Conservation (phyloP, 2,329 filamentous ascomycete genomes). For the Colletotrichum shisoi region DNA sequence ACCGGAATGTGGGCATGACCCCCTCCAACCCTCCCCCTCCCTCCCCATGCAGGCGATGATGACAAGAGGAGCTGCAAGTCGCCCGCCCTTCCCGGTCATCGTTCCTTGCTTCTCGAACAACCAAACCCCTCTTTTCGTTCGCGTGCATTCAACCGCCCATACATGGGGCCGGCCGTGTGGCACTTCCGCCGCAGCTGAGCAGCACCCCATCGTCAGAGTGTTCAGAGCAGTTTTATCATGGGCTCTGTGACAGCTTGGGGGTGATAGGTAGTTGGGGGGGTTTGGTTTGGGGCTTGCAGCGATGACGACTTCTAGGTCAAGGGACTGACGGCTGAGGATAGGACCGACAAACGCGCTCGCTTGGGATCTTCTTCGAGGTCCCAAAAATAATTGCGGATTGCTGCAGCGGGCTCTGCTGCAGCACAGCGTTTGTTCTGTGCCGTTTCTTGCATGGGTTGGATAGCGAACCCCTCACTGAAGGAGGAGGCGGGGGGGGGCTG, state of each 20-base stretch:
- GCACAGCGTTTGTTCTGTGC: conserved; percentile 4
- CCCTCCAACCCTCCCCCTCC: background rate
- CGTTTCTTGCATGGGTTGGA: background rate
- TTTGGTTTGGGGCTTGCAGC: background rate
- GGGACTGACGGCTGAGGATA: too few species aligned
- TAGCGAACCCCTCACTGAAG: too few species aligned
- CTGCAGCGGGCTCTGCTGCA: background rate
- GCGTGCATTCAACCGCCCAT: conserved; percentile 13
- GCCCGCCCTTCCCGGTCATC: conserved; percentile 18
- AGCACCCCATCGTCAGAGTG: conserved; percentile 4
- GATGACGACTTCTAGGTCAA: conserved; percentile 13
- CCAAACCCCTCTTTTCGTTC: background rate
- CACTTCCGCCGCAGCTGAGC: conserved; percentile 13
- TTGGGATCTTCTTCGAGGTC: background rate
- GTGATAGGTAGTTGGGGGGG: conserved; percentile 1
- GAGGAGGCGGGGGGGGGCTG: background rate
- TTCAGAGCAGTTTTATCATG: conserved; percentile 6
- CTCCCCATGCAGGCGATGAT: background rate
- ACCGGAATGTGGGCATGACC: background rate
- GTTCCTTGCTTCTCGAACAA: conserved; percentile 1
- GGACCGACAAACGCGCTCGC: too few species aligned
- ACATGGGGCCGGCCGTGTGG: background rate
- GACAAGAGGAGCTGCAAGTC: background rate
- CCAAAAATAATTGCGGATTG: background rate
- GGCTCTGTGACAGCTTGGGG: conserved; percentile 2